Base-by-base conservation (phyloP, 495 filamentous ascomycete species). In the Penicillium fimorum region DNA sequence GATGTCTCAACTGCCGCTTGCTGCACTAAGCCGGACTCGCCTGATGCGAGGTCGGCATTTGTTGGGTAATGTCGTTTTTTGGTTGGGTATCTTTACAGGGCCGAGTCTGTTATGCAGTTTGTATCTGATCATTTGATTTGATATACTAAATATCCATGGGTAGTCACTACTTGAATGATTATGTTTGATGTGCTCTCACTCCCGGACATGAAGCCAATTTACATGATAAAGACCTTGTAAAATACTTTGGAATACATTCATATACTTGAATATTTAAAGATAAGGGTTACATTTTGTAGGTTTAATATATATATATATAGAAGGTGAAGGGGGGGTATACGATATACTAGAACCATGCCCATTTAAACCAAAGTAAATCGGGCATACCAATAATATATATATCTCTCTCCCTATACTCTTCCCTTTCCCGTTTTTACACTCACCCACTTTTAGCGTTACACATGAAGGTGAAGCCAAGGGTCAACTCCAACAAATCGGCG, bases 31-130 rank as follows among this genome's bases (percentile, higher is more conserved):
- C 57, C 70, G 84, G 61, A 86, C 83, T 1, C 81, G 75, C 57
- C 77, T 82, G 59, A 73, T 91, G 65, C 83, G 80, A 40, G 76
- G 80, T 35, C 74, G 76, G 60, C 72, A 76, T 47, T 79, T 82
- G 3, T 48, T 91, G 41, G 88, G 87, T 1, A 91, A 91, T 67
- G 70, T 88, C 24, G 70, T 90, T 5, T 91, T 91, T 63, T 91
- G 88, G 87, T 57, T 88, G 35, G 87, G 88, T 4, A 81, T 87
- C 7, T 87, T 87, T 55, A 84, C 82, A 4, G 87, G 85, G 10
- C 87, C 87, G 15, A 89, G 87, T 68, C 72, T 90, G 53, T 65
- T 90, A 50, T 88, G 87, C 57, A 85, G 81, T 41, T 66, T 91
- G 62, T 91, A 91, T 67, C 54, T 91, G 57, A 83, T 89, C 52